Percentiles rank a stretch among this genome's conserved stretches.
Evolutionary conservation across 495 filamentous ascomycete genomes (phyloP).

Genomic region (Patellaria atrata): DNA sequence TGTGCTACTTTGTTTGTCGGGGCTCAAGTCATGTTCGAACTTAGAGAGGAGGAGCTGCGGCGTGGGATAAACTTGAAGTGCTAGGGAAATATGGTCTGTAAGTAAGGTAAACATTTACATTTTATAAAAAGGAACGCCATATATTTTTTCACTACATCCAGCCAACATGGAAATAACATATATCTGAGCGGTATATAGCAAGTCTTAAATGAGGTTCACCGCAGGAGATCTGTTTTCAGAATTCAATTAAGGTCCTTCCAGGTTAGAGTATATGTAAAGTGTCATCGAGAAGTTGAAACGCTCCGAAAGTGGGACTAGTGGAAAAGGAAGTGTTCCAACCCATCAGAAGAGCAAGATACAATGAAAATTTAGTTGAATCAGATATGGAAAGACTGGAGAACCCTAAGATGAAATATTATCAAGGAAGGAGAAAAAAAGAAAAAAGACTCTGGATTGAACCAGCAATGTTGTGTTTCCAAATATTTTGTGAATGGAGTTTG

Average conservation of each 20-base stretch:
- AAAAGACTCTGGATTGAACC: constrained; percentile 16
- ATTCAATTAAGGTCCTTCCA: too few species aligned
- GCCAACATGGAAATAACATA: too few species aligned
- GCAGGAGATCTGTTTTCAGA: too few species aligned
- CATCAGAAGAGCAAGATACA: constrained; percentile 2
- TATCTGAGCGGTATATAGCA: too few species aligned
- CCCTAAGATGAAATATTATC: neutral
- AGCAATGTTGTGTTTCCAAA: constrained; percentile 17
- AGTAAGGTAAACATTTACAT: too few species aligned
- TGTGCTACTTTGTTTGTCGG: constrained; percentile 67
- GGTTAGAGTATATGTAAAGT: too few species aligned
- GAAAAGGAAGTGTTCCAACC: too few species aligned
- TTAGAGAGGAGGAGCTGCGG: constrained; percentile 67
- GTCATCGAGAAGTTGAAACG: too few species aligned
- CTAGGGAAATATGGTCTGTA: constrained; percentile 32
- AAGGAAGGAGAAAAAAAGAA: constrained; percentile 7
- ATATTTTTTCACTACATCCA: too few species aligned
- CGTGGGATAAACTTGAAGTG: constrained; percentile 78
- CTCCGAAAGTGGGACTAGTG: too few species aligned
- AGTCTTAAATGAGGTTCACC: too few species aligned
- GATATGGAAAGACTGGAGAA: neutral
- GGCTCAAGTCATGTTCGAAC: constrained; percentile 92
- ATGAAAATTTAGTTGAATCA: neutral
- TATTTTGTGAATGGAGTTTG: constrained; percentile 21
- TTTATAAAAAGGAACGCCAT: too few species aligned